A percentile compares a stretch with the other conserved stretches of the same genome.
These are phyloP conservation scores for Phytophthora pluvialis DNA, from an alignment of 352 stramenopile species.

Conservation along the genomic window DNA sequence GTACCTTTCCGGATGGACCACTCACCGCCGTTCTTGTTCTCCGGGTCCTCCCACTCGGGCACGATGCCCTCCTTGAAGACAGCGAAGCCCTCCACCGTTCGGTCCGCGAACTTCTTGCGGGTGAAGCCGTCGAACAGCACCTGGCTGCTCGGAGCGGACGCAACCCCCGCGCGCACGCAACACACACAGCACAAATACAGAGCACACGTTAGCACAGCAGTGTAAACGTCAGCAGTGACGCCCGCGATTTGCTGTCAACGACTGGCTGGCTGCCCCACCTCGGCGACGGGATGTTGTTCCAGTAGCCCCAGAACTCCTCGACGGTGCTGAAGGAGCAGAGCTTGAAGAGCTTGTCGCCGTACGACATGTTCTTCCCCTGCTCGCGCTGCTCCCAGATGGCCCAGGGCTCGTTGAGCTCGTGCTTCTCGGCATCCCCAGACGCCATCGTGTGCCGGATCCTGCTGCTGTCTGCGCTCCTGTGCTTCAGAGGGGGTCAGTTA, in stretches of 20 bases:
- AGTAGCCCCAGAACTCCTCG: conserved; percentile 92
- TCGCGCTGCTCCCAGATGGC: conserved; percentile 89
- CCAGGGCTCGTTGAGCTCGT: conserved; percentile 86
- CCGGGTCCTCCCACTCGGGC: conserved; percentile 90
- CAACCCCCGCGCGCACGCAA: neutral
- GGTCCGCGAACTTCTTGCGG: conserved; percentile 92
- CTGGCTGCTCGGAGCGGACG: conserved; percentile 41
- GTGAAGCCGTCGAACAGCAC: conserved; percentile 85
- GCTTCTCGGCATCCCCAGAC: conserved; percentile 53
- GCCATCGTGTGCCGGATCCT: conserved; percentile 46
- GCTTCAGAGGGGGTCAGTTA: conserved; percentile 12
- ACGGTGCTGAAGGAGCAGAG: conserved; percentile 88
- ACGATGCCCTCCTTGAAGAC: conserved; percentile 92
- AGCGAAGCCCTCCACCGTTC: conserved; percentile 94
- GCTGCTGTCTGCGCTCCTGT: neutral
- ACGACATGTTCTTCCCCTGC: conserved; percentile 78
- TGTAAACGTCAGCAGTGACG: neutral
- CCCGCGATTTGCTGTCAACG: neutral
- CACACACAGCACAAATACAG: conserved; percentile 1
- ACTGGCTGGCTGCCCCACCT: conserved; percentile 45
- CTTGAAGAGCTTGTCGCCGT: conserved; percentile 89
- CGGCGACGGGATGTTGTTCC: conserved; percentile 92
- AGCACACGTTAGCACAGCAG: conserved; percentile 11
- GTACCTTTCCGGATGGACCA: conserved; percentile 86
- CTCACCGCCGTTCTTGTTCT: conserved; percentile 90